phyloP scores from a whole-genome alignment of 768 basidiomycete genomes.

The Cytidiella melzeri region DNA sequence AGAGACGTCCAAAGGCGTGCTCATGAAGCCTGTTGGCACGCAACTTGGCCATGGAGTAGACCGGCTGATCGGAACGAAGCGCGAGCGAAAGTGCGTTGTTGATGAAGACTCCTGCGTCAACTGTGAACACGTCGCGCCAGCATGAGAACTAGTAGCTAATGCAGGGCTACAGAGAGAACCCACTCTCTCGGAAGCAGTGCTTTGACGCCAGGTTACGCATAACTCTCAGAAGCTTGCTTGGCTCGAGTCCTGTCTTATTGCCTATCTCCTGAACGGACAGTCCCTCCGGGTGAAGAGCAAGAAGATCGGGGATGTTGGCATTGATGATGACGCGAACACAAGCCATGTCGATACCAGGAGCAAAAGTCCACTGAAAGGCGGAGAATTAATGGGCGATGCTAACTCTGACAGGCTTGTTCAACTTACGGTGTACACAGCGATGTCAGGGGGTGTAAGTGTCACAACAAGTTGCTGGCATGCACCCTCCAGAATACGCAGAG shows the following conservation, averaged over 20 bases:
- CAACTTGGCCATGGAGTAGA: neutral
- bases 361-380: neutral
- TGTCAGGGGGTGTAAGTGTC: neutral
- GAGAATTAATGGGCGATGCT: neutral
- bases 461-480: neutral
- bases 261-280: neutral
- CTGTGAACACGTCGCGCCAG: neutral
- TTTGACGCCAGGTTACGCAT: neutral
- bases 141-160: neutral
- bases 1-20: neutral
- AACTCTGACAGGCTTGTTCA: too few species aligned
- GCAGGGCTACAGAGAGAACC: neutral
- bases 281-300: neutral
- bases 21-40: neutral
- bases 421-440: neutral
- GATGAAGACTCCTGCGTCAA: neutral
- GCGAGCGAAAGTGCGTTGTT: neutral
- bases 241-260: neutral
- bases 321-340: neutral
- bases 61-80: neutral
- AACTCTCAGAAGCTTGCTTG: neutral
- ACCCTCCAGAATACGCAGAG: neutral
- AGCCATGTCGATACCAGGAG: neutral
- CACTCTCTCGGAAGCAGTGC: neutral
- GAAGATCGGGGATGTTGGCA: neutral